These are phyloP conservation scores for Cudoniella acicularis DNA, from an alignment of 495 filamentous ascomycete genomes.

Conservation along the genomic window DNA sequence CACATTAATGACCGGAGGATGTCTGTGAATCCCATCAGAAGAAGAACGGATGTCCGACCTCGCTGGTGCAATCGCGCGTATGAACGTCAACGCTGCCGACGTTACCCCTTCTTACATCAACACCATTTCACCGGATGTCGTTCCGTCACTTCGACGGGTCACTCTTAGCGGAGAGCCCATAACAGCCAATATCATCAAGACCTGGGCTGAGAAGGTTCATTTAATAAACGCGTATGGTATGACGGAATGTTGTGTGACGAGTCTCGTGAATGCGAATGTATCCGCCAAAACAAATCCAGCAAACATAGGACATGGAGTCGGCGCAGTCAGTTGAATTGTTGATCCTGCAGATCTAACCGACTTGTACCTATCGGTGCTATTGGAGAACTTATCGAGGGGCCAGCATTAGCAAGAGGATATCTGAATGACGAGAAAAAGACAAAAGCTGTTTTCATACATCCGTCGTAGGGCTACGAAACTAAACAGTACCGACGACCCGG, in stretches of 20 bases:
- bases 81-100: slow-evolving; percentile 28
- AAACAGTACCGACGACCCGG: slow-evolving; percentile 32
- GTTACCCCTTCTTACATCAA: slow-evolving; percentile 43
- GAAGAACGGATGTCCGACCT: slow-evolving; percentile 32
- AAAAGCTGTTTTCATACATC: not conserved
- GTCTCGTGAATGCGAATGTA: slow-evolving; percentile 32
- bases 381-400: slow-evolving; percentile 59
- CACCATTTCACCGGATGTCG: slow-evolving; percentile 21
- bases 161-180: slow-evolving; percentile 34
- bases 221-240: slow-evolving; percentile 58
- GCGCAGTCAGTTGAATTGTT: slow-evolving; percentile 50
- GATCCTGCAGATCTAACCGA: slow-evolving; percentile 44
- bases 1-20: slow-evolving; percentile 52
- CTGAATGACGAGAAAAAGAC: slow-evolving; percentile 24
- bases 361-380: slow-evolving; percentile 53
- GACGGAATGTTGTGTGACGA: slow-evolving; percentile 27
- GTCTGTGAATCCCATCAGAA: slow-evolving; percentile 46
- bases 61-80: slow-evolving; percentile 31
- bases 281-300: slow-evolving; percentile 27
- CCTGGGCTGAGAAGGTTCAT: slow-evolving; percentile 50
- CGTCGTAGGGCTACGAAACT: not conserved
- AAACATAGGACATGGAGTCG: slow-evolving; percentile 33
- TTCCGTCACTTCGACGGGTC: slow-evolving; percentile 31
- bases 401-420: slow-evolving; percentile 48
- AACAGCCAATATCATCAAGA: slow-evolving; percentile 32